Conservation (phyloP, 345 rosid genomes). For the Angophora floribunda region DNA sequence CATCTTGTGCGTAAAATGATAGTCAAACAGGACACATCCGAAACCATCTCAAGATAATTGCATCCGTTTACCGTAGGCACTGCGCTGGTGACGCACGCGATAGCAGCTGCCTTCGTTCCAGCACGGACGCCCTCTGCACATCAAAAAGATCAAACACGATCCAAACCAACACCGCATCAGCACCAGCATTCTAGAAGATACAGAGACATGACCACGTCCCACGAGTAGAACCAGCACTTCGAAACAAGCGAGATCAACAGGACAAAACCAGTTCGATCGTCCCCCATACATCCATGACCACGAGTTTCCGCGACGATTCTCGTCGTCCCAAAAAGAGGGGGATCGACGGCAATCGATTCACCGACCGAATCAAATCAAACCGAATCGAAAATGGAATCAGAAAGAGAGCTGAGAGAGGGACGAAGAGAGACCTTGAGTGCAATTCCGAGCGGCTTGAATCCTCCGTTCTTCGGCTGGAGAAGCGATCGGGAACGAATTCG, state of each 20-base stretch:
- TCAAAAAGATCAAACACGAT: not conserved
- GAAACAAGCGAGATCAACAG: not conserved
- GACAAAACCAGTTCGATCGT: not conserved
- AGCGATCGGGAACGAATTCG: conserved; percentile 13
- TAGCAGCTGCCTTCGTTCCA: conserved; percentile 49
- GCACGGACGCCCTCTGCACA: conserved; percentile 53
- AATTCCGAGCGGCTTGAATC: conserved; percentile 1
- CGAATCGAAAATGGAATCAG: not conserved
- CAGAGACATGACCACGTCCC: not conserved
- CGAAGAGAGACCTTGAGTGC: conserved; percentile 19
- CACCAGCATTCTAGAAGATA: not conserved
- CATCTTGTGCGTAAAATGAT: not conserved
- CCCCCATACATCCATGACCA: not conserved
- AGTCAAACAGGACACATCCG: not conserved
- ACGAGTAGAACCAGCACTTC: not conserved
- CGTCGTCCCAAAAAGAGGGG: not conserved
- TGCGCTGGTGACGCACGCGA: conserved; percentile 24
- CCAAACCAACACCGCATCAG: not conserved
- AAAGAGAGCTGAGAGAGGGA: not conserved
- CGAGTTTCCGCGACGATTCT: not conserved
- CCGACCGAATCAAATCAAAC: not conserved
- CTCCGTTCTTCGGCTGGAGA: conserved; percentile 26
- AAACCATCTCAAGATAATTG: not conserved
- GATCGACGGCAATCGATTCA: not conserved
- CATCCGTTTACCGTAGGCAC: conserved; percentile 39